Base-by-base conservation (phyloP, 2,329 filamentous ascomycete genomes). In the Phymatotrichopsis omnivora region DNA sequence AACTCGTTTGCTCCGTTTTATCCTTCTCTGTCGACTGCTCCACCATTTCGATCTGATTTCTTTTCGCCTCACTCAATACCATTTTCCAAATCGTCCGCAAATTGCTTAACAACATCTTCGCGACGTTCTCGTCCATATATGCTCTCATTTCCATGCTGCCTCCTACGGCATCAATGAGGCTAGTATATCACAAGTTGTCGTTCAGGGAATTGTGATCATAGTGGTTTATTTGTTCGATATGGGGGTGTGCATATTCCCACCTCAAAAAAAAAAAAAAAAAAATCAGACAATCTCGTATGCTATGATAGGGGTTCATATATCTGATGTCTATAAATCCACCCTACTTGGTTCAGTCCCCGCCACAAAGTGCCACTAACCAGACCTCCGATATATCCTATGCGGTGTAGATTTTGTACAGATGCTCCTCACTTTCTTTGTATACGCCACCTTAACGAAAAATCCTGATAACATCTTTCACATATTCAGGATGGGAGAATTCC, bases 61-160 rank as follows among this genome's bases (percentile, higher is more conserved):
- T n/a, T n/a, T n/a, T n/a, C n/a, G n/a, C n/a, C n/a, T n/a, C n/a
- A n/a, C n/a, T n/a, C n/a, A n/a, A n/a, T n/a, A n/a, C n/a, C n/a
- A n/a, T 16, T 35, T 22, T 12, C 14, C 6, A 35, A 16, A 17
- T 50, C 60, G 57, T 49, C 62, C 55, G 61, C 59, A 62, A 71
- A 76, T 40, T 74, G 73, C 57, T 87, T 74, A 1, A 78, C 70
- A 34, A 89, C 68, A 39, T 89, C 64, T 70, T 71, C 7, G 84
- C 85, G n/a, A 91, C 78, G 58, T 91, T 91, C 72, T 75, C 84
- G 1, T 91, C 91, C 76, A 91, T 91, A 55, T 96, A 64, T 1
- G 85, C 82, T 62, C 80, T 94, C 5, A 91, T 93, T 68, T 96
- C 91, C 91, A 98, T 96, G 0, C 85, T 93, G 8, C 82, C 91